These are phyloP conservation scores for Dioscorea cayenensis DNA, from an alignment of 116 monocot species.

Conservation along the genomic window DNA sequence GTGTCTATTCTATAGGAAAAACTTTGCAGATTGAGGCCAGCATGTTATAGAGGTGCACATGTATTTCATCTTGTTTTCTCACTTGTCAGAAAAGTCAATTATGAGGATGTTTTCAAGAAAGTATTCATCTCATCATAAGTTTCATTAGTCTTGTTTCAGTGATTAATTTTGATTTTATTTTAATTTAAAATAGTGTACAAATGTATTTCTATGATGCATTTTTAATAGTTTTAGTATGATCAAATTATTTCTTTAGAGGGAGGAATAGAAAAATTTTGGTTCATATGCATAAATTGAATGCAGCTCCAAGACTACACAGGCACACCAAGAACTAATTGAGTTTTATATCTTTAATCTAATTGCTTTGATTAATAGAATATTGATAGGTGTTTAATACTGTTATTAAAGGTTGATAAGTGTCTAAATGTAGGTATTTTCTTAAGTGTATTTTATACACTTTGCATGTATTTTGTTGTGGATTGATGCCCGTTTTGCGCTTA, in stretches of 20 bases:
- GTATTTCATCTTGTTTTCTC: constrained; percentile 78
- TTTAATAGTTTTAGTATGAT: not conserved
- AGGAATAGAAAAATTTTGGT: constrained; percentile 71
- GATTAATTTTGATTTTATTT: too few species aligned
- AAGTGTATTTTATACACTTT: too few species aligned
- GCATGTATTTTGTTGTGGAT: too few species aligned
- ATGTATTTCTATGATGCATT: not conserved
- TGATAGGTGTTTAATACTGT: constrained; percentile 71
- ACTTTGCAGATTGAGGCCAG: constrained; percentile 75
- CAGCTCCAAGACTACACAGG: constrained; percentile 80
- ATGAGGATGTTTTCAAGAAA: constrained; percentile 91
- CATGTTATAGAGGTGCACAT: constrained; percentile 77
- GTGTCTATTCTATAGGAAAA: constrained; percentile 41
- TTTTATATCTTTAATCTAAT: not conserved
- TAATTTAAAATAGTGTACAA: too few species aligned
- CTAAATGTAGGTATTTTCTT: too few species aligned
- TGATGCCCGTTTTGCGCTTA: too few species aligned
- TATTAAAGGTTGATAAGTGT: too few species aligned
- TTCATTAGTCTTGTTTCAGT: too few species aligned
- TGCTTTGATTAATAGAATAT: constrained; percentile 35
- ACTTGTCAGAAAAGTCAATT: constrained; percentile 73
- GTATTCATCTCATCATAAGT: constrained; percentile 10
- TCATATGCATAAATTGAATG: constrained; percentile 72
- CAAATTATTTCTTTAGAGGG: constrained; percentile 32
- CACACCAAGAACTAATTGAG: not conserved